Evolutionary conservation across 1,284 basidiomycete genomes (phyloP), one percentile per base, ranked within the genome.

Genomic region (Trametes pubescens): DNA sequence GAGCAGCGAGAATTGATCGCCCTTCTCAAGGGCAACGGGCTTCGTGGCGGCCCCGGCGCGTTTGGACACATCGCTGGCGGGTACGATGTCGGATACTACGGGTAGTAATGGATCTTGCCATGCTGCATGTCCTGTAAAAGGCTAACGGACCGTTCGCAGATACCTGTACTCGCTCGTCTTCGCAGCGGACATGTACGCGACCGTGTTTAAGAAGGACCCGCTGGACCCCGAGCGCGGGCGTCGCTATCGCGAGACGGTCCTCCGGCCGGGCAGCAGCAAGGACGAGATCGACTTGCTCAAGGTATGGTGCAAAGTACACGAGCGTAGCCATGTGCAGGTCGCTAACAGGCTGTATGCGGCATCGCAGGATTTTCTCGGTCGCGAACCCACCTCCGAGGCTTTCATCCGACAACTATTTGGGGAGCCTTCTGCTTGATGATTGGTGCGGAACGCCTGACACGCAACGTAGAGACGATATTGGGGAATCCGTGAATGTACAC

Each of bases 71-170:
- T 93, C 59, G 86, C 86, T 16, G 86, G 88, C 10, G 90, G 88
- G 16, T 92, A 93, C 69, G 91, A 92, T 69, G 91, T 89, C 16
- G 91, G 92, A 14, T 93, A 93, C 73, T 94, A 94, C 72, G 91
- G 90, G 81, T 89, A 74, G 13, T 43, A 74, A 14, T 43, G 21
- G 16, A 2, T 1, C 10, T 3, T 24, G 1, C 4, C 2, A 16
- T 11, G 10, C 21, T 22, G 7, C 21, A 6, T 11, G 11, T 9
- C 29, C 2, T 3, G 9, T 21, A 6, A 38, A 6, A 26, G 2
- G 32, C 40, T 53, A 13, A 46, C 9, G 26, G 7, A 32, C 4
- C 22, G 9, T 21, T 3, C 9, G 16, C 62, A 86, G 86, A 3
- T 90, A 91, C 74, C 86, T 83, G 4, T 92, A 89, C 69, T 90